Evolutionary conservation across 108 stramenopile species (phyloP), one percentile per base, ranked within the genome.

Genomic region (Cyclostephanos invisitatus): DNA sequence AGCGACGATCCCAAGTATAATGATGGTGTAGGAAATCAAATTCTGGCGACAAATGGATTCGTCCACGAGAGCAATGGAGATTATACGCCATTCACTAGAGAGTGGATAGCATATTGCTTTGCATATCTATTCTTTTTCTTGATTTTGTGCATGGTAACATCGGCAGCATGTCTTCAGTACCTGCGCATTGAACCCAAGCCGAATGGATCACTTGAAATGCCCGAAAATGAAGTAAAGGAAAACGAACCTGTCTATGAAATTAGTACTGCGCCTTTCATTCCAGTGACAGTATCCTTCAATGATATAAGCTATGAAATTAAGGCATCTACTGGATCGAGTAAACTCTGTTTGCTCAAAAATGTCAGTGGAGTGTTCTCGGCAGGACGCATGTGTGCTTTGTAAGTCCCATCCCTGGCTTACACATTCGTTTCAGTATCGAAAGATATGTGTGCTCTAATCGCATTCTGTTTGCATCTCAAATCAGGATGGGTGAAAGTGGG

Each of bases 101-200:
- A 81, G 49, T 91, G 91, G 91, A 80, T 91, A 28, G 73, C 56
- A 21, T 91, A 78, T 40, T 78, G 81, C 10, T 89, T 85, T 44
- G 70, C 70, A 15, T 91, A 83, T 64, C 63, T 91, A 61, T 22
- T 80, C 14, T 42, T 58, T 3, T 86, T 81, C 64, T 58, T 78
- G 27, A 1, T 85, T 0, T 0, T 89, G 0, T 81, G 82, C 42
- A 59, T 83, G 61, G 14, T 81, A 36, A 12, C 63, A 29, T 85
- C 85, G 21, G 85, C 77, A 15, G 25, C 80, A 29, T 51, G 74
- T 50, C 77, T 91, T 29, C 50, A 68, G 22, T 64, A 42, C 37
- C 70, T 75, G 35, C 79, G 74, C 7, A 47, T 79, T 62, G 74
- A 75, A 38, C 48, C 77, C 15, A 64, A 69, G 50, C 73, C 68